Evolutionary conservation across 2,329 filamentous ascomycete genomes (phyloP).

Genomic region (Ilyonectria robusta): DNA sequence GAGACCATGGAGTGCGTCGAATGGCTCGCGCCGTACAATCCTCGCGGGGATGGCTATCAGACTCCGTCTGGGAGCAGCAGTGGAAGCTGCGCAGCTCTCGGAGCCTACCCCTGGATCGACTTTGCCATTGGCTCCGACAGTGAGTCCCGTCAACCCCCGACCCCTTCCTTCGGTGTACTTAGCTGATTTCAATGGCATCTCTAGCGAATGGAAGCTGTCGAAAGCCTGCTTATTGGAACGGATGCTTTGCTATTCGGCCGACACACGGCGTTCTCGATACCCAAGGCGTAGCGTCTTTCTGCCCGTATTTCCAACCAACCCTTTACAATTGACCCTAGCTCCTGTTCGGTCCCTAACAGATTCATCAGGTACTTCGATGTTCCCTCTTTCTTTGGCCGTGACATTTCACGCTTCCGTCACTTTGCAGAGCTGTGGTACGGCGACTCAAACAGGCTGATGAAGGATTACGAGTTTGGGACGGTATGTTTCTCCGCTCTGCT

Average conservation of each 20-base stretch:
- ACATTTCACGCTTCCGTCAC: neutral
- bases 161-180: neutral
- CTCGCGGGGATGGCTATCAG: conserved; percentile 29
- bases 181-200: neutral
- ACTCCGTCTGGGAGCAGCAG: conserved; percentile 28
- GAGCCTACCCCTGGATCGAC: conserved; percentile 6
- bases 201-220: neutral
- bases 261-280: neutral
- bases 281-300: neutral
- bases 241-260: neutral
- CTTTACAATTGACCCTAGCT: neutral
- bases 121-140: conserved; percentile 13
- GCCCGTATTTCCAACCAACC: neutral
- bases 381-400: neutral
- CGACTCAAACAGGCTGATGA: neutral
- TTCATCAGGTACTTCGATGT: neutral
- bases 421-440: neutral
- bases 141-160: neutral
- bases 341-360: neutral
- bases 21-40: conserved; percentile 27
- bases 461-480: neutral
- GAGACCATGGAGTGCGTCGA: conserved; percentile 35
- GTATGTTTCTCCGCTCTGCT: neutral
- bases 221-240: neutral
- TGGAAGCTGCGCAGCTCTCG: conserved; percentile 16